Evolutionary conservation across 306 rosid species (phyloP).

Genomic region (Quercus parvula): DNA sequence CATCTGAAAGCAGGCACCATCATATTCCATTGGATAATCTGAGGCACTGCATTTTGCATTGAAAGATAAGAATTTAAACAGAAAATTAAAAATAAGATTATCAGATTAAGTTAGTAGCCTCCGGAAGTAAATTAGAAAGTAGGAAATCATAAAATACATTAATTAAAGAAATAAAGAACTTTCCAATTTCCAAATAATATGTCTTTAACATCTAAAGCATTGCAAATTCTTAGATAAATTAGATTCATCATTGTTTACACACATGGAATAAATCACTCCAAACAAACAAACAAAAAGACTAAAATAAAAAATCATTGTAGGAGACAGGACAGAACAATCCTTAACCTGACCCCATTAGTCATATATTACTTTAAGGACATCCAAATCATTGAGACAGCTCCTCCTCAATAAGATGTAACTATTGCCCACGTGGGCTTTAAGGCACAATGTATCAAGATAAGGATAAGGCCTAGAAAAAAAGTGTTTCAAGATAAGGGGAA

Average conservation of each 20-base stretch:
- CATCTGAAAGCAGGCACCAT: slow-evolving; percentile 98
- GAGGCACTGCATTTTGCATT: slow-evolving; percentile 65
- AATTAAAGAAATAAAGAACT: background rate
- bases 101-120: background rate
- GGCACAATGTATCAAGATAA: slow-evolving; percentile 10
- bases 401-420: slow-evolving; percentile 16
- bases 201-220: background rate
- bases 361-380: background rate
- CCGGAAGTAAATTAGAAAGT: background rate
- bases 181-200: background rate
- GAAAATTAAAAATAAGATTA: background rate
- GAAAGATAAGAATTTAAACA: slow-evolving; percentile 2
- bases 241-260: background rate
- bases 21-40: slow-evolving; percentile 81
- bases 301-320: background rate
- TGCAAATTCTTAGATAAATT: background rate
- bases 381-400: background rate
- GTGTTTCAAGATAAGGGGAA: no score
- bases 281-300: background rate
- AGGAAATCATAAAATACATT: background rate
- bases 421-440: slow-evolving; percentile 12
- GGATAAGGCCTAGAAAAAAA: background rate
- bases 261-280: background rate
- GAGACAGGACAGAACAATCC: background rate
- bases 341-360: background rate